Evolutionary conservation across 192 early-diverging fungal species (phyloP).

Genomic region (Anaeromyces robustus): DNA sequence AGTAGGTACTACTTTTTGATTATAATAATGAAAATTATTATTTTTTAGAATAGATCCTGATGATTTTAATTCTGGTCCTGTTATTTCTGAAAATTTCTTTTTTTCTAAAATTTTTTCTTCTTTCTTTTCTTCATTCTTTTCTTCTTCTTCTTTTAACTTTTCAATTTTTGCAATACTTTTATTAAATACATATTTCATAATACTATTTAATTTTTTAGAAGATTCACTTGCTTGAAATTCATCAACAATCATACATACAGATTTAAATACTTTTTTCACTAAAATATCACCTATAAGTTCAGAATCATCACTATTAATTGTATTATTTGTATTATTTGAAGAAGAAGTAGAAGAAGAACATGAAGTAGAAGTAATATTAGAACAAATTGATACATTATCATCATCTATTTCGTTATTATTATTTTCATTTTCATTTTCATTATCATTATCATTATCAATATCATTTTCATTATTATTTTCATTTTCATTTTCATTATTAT

Average conservation of each 20-base stretch:
- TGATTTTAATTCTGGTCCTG: too few species aligned
- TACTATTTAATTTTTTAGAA: background rate
- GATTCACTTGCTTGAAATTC: background rate
- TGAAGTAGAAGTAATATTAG: too few species aligned
- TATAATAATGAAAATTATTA: too few species aligned
- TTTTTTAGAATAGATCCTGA: too few species aligned
- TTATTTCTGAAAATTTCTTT: too few species aligned
- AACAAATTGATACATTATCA: too few species aligned
- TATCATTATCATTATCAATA: too few species aligned
- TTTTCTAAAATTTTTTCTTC: background rate
- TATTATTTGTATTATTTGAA: background rate
- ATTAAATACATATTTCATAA: background rate
- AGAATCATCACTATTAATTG: background rate
- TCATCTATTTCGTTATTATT: too few species aligned
- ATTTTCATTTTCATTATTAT: too few species aligned
- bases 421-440: too few species aligned
- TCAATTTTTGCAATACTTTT: background rate
- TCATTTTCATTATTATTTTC: too few species aligned
- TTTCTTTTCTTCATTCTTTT: background rate
- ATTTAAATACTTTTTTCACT: background rate
- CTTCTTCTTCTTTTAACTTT: background rate
- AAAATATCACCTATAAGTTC: background rate
- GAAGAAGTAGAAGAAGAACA: background rate
- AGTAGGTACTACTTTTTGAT: too few species aligned
- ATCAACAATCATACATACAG: background rate